phyloP scores from a whole-genome alignment of 305 asterid genomes.

The Fraxinus albicans region DNA sequence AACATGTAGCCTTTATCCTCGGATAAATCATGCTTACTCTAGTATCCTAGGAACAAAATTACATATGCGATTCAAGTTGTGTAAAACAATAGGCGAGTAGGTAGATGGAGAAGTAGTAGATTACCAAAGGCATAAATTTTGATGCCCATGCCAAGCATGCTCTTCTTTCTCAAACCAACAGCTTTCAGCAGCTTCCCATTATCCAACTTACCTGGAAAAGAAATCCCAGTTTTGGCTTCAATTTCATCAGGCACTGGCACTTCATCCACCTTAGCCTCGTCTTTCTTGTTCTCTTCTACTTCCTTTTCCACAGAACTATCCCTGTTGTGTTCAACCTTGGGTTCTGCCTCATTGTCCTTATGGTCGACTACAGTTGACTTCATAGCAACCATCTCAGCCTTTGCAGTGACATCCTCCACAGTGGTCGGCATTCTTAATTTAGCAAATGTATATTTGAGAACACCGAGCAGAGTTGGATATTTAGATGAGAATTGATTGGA shows the following conservation, averaged over 20 bases:
- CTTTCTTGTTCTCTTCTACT: conserved; percentile 31
- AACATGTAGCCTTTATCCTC: not conserved
- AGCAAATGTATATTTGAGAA: not conserved
- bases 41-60: not conserved
- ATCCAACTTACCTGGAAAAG: conserved; percentile 55
- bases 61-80: not conserved
- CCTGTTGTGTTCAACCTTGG: conserved; percentile 8
- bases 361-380: conserved; percentile 27
- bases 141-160: conserved; percentile 70
- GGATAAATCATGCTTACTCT: not conserved
- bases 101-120: not conserved
- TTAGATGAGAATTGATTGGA: conserved; percentile 21
- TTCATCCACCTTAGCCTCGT: conserved; percentile 28
- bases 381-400: conserved; percentile 37
- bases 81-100: not conserved
- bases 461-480: not conserved
- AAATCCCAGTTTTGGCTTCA: conserved; percentile 61
- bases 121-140: conserved; percentile 68
- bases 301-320: conserved; percentile 23
- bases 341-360: conserved; percentile 22
- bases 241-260: conserved; percentile 53
- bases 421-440: conserved; percentile 45
- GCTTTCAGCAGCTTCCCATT: conserved; percentile 57
- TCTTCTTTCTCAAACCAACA: conserved; percentile 73
- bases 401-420: conserved; percentile 39